Percentiles rank a stretch among this genome's conserved stretches.
phyloP scores from a whole-genome alignment of 2,329 filamentous ascomycete species.

The Magnaporthiopsis incrustans region DNA sequence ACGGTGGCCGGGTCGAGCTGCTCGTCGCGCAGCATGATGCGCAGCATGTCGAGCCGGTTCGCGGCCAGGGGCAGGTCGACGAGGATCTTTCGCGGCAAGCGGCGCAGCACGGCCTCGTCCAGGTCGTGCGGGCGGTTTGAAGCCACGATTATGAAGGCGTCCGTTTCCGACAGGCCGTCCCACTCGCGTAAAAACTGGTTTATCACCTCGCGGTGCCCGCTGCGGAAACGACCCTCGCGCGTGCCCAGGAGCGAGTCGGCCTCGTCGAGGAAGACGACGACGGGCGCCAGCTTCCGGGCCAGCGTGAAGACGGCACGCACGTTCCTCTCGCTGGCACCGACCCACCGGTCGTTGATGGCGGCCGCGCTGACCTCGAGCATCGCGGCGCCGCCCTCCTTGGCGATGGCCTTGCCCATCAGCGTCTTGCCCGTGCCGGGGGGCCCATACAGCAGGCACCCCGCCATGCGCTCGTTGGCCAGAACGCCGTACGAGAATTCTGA shows the following conservation, averaged over 20 bases:
- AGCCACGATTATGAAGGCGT: constrained; percentile 93
- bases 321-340: constrained; percentile 94
- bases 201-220: constrained; percentile 77
- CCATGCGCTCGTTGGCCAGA: constrained; percentile 81
- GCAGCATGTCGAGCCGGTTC: constrained; percentile 53
- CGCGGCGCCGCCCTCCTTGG: constrained; percentile 59
- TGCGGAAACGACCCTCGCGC: constrained; percentile 57
- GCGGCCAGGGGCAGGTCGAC: constrained; percentile 61
- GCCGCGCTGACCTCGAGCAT: constrained; percentile 86
- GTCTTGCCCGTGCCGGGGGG: constrained; percentile 77
- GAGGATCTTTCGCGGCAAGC: constrained; percentile 63
- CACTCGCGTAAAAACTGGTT: constrained; percentile 96
- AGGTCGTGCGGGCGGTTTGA: constrained; percentile 94
- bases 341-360: constrained; percentile 92
- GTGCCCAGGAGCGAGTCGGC: constrained; percentile 86
- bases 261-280: constrained; percentile 95
- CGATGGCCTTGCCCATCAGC: constrained; percentile 59
- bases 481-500: constrained; percentile 97
- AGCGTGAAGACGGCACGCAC: constrained; percentile 85
- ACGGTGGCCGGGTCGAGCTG: constrained; percentile 48
- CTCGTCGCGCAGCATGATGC: constrained; percentile 65
- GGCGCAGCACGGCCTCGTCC: constrained; percentile 77
- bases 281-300: constrained; percentile 83
- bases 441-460: constrained; percentile 80
- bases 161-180: constrained; percentile 75